Conservation (phyloP, 176 grass and related monocot species). For the Eleusine coracana region DNA sequence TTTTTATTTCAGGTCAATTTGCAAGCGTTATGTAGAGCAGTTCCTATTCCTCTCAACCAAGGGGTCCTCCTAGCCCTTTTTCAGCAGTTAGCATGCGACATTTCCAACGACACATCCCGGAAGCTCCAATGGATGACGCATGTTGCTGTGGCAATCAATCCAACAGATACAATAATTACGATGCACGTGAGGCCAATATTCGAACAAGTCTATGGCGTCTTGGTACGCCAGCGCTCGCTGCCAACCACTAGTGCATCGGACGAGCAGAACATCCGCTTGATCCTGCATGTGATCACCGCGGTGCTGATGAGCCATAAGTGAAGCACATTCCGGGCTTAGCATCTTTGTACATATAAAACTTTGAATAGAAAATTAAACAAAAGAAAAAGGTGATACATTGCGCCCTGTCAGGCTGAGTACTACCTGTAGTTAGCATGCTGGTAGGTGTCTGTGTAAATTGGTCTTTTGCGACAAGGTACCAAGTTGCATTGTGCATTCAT, state of each 20-base stretch:
- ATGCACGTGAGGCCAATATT: constrained; percentile 84
- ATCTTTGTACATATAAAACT: constrained; percentile 54
- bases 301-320: constrained; percentile 82
- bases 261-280: constrained; percentile 51
- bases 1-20: constrained; percentile 72
- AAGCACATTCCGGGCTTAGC: constrained; percentile 15
- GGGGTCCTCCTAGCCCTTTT: constrained; percentile 90
- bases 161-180: constrained; percentile 61
- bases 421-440: background rate
- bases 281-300: constrained; percentile 84
- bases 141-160: constrained; percentile 73
- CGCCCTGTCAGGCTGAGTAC: background rate
- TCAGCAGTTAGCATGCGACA: constrained; percentile 87
- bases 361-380: constrained; percentile 43
- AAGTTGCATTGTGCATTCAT: background rate
- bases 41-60: constrained; percentile 75
- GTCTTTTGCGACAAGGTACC: background rate
- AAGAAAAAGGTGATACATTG: constrained; percentile 12
- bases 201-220: constrained; percentile 71
- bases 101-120: constrained; percentile 60
- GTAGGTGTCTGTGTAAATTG: constrained; percentile 32
- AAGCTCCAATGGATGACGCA: constrained; percentile 87
- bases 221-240: constrained; percentile 58
- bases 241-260: constrained; percentile 51
- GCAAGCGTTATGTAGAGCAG: constrained; percentile 59